These are phyloP conservation scores for Gardenia jasminoides DNA, from an alignment of 257 asterid genomes.

Conservation along the genomic window DNA sequence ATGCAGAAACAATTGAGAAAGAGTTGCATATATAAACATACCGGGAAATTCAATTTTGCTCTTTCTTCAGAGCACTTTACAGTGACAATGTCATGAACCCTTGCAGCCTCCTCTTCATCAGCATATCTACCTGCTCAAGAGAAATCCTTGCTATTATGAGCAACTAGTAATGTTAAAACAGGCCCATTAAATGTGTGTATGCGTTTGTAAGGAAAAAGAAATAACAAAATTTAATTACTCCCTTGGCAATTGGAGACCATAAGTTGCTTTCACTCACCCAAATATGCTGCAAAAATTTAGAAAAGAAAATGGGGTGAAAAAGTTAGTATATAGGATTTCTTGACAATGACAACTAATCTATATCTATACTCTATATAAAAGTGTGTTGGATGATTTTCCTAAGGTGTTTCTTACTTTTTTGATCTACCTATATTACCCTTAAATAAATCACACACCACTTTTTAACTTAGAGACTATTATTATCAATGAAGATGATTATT, in stretches of 20 bases:
- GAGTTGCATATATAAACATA: background rate
- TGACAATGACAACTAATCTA: too few species aligned
- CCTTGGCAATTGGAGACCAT: background rate
- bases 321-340: background rate
- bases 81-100: slow-evolving; percentile 2
- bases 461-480: too few species aligned
- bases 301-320: background rate
- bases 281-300: background rate
- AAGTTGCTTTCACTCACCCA: background rate
- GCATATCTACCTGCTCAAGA: background rate
- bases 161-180: background rate
- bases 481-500: too few species aligned
- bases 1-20: background rate
- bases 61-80: background rate
- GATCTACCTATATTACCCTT: too few species aligned
- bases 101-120: slow-evolving; percentile 4
- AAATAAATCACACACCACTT: too few species aligned
- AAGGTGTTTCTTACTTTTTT: too few species aligned
- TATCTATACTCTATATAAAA: too few species aligned
- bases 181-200: too few species aligned
- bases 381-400: too few species aligned
- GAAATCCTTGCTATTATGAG: background rate
- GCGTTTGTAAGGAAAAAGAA: background rate
- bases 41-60: background rate
- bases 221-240: background rate